Evolutionary conservation across 371 early-diverging fungal species (phyloP).

Genomic region (Furculomyces boomerangus): DNA sequence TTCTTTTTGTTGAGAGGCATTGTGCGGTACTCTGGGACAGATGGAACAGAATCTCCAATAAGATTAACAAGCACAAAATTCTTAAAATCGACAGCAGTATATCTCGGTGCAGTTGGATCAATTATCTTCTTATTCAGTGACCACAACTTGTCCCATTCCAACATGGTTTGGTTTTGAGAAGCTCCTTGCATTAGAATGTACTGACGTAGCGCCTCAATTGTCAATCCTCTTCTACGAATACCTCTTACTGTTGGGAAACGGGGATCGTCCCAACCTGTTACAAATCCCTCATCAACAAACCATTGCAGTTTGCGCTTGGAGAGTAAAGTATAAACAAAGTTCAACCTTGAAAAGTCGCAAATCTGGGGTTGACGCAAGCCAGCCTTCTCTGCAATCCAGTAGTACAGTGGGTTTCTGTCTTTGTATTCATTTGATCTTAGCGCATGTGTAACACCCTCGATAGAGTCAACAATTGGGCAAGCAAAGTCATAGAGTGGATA

Average conservation of each 20-base stretch:
- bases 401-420: conserved; percentile 97
- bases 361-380: conserved; percentile 74
- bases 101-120: conserved; percentile 88
- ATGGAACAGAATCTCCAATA: conserved; percentile 31
- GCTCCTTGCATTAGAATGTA: conserved; percentile 99
- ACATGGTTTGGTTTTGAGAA: conserved; percentile 78
- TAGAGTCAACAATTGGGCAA: conserved; percentile 94
- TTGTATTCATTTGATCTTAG: conserved; percentile 98
- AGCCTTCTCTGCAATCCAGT: conserved; percentile 94
- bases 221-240: conserved; percentile 96
- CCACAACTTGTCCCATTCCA: conserved; percentile 99
- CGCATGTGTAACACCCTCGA: conserved; percentile 98
- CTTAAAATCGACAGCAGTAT: conserved; percentile 59
- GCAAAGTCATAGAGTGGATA: conserved; percentile 99
- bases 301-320: conserved; percentile 98
- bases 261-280: conserved; percentile 99
- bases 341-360: conserved; percentile 91
- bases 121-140: conserved; percentile 95
- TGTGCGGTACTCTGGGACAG: conserved; percentile 31
- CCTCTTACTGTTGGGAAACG: conserved; percentile 99
- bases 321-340: conserved; percentile 98
- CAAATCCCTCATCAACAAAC: conserved; percentile 85
- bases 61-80: conserved; percentile 42
- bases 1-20: conserved; percentile 92
- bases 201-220: conserved; percentile 91